These are phyloP conservation scores for Dendrobium chrysotoxum DNA, from an alignment of 106 monocot genomes.

Conservation along the genomic window DNA sequence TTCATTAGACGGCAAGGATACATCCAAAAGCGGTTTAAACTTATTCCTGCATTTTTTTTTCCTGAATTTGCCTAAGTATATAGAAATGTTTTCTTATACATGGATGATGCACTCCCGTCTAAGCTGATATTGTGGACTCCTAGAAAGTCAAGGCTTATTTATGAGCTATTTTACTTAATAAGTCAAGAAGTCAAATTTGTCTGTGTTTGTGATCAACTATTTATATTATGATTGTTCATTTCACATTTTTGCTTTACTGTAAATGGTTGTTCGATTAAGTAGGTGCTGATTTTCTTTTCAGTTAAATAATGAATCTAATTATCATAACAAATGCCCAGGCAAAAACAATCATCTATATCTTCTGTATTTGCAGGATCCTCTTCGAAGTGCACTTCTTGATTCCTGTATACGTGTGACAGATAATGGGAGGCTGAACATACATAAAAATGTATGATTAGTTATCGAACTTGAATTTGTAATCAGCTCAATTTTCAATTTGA, in stretches of 20 bases:
- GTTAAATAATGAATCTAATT: not conserved
- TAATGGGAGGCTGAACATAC: slow-evolving; percentile 28
- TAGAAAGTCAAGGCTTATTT: not conserved
- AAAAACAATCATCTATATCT: not conserved
- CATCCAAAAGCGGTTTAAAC: no score
- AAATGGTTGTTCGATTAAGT: not conserved
- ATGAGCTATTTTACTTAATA: not conserved
- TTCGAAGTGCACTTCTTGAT: slow-evolving; percentile 28
- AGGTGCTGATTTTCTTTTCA: not conserved
- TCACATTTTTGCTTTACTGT: not conserved
- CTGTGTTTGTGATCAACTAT: not conserved
- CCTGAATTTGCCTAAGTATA: no score
- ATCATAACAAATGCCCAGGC: not conserved
- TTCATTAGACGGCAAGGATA: no score
- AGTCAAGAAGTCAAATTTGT: not conserved
- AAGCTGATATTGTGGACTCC: not conserved
- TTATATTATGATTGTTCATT: not conserved
- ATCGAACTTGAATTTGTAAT: not conserved
- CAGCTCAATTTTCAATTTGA: not conserved
- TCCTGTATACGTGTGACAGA: slow-evolving; percentile 30
- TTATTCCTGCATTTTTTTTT: no score
- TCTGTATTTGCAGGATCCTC: slow-evolving; percentile 24
- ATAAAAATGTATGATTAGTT: slow-evolving; percentile 24
- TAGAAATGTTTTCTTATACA: no score
- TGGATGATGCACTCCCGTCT: no score